phyloP scores from a whole-genome alignment of 139 green algal species.

The Haematococcus lacustris region DNA sequence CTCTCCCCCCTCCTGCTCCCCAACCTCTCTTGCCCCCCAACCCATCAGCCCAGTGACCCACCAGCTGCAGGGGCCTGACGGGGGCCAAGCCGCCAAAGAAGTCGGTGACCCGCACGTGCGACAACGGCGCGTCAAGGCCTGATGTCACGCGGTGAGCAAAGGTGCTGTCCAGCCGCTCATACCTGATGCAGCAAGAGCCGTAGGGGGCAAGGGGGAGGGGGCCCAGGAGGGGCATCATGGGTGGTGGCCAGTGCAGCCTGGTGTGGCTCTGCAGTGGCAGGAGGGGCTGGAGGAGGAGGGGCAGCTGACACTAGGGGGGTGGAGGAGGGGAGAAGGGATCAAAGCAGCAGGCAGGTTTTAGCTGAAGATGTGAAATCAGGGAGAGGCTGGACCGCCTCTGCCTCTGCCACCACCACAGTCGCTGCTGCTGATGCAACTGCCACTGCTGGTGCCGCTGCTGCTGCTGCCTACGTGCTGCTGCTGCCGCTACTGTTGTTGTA shows the following conservation, averaged over 20 bases:
- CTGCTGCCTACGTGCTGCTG: background rate
- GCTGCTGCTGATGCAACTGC: too few relatives aligned
- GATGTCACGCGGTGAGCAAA: conserved; percentile 15
- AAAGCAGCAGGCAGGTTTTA: background rate
- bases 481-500: background rate
- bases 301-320: background rate
- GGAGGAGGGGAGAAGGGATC: background rate
- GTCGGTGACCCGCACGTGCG: conserved; percentile 15
- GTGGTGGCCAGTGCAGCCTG: too few relatives aligned
- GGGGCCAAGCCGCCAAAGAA: conserved; percentile 23
- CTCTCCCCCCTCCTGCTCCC: too few relatives aligned
- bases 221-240: too few relatives aligned
- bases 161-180: conserved; percentile 14
- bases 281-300: background rate
- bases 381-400: too few relatives aligned
- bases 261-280: background rate
- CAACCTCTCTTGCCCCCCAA: too few relatives aligned
- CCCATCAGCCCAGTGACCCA: too few relatives aligned
- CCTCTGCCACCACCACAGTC: too few relatives aligned
- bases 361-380: background rate
- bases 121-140: background rate
- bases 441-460: background rate
- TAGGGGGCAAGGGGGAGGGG: background rate
- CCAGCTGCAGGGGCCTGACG: background rate
- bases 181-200: conserved; percentile 9